These are phyloP conservation scores for Jaltomata sinuosa DNA, from an alignment of 257 asterid genomes.

Conservation along the genomic window DNA sequence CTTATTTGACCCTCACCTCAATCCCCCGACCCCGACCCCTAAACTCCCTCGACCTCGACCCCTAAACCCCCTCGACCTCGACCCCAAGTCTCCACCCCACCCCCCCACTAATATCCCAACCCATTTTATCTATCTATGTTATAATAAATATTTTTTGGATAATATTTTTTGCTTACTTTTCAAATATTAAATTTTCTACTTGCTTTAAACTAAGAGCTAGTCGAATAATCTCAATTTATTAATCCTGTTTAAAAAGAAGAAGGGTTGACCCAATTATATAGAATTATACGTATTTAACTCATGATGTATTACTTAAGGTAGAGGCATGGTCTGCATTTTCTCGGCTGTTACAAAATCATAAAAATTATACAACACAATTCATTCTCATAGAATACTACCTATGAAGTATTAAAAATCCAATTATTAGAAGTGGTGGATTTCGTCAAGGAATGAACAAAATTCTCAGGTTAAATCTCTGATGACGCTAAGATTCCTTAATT, in stretches of 20 bases:
- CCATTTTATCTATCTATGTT: neutral
- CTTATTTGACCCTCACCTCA: neutral
- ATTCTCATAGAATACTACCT: neutral
- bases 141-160: neutral
- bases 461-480: neutral
- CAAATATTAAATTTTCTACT: neutral
- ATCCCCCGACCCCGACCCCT: neutral
- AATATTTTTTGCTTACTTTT: neutral
- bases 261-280: neutral
- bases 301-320: neutral
- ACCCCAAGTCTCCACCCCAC: neutral
- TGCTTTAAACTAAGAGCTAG: neutral
- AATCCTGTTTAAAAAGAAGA: neutral
- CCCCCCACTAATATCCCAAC: neutral
- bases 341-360: neutral
- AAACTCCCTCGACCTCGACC: neutral
- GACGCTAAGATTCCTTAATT: neutral
- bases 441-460: neutral
- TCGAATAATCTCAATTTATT: neutral
- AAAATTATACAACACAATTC: neutral
- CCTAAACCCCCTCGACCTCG: neutral
- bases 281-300: neutral
- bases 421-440: neutral
- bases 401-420: neutral
- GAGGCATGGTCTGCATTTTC: neutral